Evolutionary conservation across 106 monocot genomes (phyloP).

Genomic region (Triglochin maritima): DNA sequence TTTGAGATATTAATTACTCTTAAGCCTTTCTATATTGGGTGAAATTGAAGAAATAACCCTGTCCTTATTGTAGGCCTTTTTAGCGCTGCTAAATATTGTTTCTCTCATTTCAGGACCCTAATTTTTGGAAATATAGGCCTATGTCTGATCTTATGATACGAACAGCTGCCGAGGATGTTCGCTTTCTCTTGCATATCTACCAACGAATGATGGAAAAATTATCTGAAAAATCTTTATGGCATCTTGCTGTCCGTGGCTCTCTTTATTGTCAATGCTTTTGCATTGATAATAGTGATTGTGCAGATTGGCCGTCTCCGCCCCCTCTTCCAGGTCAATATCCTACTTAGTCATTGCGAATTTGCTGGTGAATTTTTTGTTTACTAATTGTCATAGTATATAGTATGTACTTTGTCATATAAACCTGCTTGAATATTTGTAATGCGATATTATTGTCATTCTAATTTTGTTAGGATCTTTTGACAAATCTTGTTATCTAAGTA

Average conservation of each 20-base stretch:
- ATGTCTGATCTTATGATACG: slow-evolving; percentile 86
- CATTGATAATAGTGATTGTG: slow-evolving; percentile 42
- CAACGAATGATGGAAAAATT: slow-evolving; percentile 80
- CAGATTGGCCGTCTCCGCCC: slow-evolving; percentile 71
- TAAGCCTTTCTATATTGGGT: no score
- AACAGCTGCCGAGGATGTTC: slow-evolving; percentile 82
- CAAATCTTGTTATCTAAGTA: no score
- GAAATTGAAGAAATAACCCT: no score
- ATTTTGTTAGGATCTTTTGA: not conserved
- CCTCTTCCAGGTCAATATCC: slow-evolving; percentile 43
- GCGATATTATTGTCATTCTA: no score
- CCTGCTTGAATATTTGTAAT: no score
- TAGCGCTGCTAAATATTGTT: not conserved
- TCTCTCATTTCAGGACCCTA: slow-evolving; percentile 52
- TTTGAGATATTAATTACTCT: no score
- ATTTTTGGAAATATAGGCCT: slow-evolving; percentile 74
- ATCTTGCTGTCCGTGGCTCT: slow-evolving; percentile 57
- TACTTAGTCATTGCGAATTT: not conserved
- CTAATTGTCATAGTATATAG: no score
- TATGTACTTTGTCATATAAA: no score
- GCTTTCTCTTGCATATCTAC: slow-evolving; percentile 75
- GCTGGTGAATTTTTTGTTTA: no score
- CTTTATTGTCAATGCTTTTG: slow-evolving; percentile 91
- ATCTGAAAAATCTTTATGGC: slow-evolving; percentile 59
- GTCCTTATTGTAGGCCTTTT: not conserved